Evolutionary conservation across 495 filamentous ascomycete species (phyloP).

Genomic region (Lentithecium fluviatile): DNA sequence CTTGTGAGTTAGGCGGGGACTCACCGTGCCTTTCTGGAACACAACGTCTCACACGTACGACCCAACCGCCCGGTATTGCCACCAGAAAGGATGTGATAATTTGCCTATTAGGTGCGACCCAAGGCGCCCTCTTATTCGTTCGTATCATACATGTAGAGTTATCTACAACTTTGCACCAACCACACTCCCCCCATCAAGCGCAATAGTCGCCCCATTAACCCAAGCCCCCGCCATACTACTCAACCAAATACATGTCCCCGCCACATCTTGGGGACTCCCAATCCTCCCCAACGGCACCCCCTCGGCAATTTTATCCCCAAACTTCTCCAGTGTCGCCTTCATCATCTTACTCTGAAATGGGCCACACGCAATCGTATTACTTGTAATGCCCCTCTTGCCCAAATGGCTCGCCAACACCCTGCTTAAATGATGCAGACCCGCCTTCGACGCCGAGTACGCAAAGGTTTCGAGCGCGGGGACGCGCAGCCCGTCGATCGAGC

Average conservation of each 20-base stretch:
- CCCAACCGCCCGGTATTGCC: no score
- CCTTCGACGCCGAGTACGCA: conserved; percentile 73
- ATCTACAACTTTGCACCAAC: conserved; percentile 54
- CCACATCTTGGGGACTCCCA: conserved; percentile 69
- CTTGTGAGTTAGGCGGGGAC: no score
- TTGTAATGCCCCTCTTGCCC: conserved; percentile 68
- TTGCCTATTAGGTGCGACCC: no score
- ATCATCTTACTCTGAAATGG: conserved; percentile 86
- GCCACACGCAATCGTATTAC: conserved; percentile 73
- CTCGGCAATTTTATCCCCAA: conserved; percentile 60
- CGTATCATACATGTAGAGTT: no score
- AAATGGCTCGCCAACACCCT: conserved; percentile 71
- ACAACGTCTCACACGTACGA: no score
- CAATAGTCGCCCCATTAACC: conserved; percentile 74
- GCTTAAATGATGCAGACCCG: conserved; percentile 69
- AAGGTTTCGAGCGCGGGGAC: conserved; percentile 72
- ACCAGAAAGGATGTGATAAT: no score
- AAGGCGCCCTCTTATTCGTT: no score
- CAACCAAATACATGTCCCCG: conserved; percentile 73
- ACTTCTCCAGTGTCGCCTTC: conserved; percentile 63
- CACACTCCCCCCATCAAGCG: conserved; percentile 66
- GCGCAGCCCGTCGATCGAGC: conserved; percentile 66
- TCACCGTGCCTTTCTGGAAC: no score
- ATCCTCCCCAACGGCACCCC: conserved; percentile 70
- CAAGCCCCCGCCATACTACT: conserved; percentile 68